Evolutionary conservation across 2,329 filamentous ascomycete species (phyloP), one percentile per base, ranked within the genome.

Genomic region (Penicillium sp.): DNA sequence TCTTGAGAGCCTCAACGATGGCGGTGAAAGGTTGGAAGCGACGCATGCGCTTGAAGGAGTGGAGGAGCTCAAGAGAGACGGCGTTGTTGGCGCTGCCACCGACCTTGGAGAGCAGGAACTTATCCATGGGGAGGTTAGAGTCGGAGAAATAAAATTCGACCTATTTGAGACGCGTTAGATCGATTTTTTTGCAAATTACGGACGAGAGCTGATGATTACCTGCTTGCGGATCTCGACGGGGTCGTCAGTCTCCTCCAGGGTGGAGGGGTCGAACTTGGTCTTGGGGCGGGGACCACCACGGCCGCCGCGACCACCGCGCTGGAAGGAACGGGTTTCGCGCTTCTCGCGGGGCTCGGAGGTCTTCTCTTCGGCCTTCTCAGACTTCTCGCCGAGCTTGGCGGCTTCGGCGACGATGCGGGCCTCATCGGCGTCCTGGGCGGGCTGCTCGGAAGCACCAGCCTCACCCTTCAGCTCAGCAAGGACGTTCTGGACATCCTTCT

Each of bases 111-210:
- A 92, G 90, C 64, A 99, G 83, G 79, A 91, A 96, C 73, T 91
- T 89, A 77, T 99, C 95, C 67, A 86, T 86, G 48, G 89, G 88
- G 36, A 99, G 85, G 77, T 97, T 97, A 68, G 88, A 90, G 74
- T 95, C 90, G 67, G 90, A 90, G 77, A 97, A 96, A 82, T 97
- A 97, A 76, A 96, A 97, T 72, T 97, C 92, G 66, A 96, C 90
- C 89, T 95, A 63, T 29, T 48, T 43, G 29, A 34, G 24, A 16
- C 14, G 32, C 16, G 36, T 63, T 44, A 63, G 56, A 43, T 43
- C 16, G n/a, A 2, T 13, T 18, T 32, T 22, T 14, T 6, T 0
- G 16, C 21, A 8, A 4, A 2, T 18, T 9, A 21, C n/a, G 16
- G 14, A 5, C 1, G n/a, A 18, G 31, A n/a, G 9, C 18, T 48